Evolutionary conservation across 345 rosid genomes (phyloP).

Genomic region (Eucalyptus cloeziana): DNA sequence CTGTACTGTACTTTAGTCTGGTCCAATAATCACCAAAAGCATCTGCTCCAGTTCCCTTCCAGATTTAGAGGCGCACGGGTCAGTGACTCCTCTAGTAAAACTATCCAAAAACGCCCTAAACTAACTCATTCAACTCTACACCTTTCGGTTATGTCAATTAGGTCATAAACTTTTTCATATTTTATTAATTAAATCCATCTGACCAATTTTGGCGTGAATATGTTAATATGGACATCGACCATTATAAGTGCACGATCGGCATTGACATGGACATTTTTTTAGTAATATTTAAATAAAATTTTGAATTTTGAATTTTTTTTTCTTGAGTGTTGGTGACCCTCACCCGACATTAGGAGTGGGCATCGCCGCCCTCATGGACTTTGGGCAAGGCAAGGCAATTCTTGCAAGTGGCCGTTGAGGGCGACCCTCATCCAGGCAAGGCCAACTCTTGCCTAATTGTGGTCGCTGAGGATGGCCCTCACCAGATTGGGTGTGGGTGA

Average conservation of each 20-base stretch:
- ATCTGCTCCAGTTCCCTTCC: not conserved
- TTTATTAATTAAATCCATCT: rapidly evolving
- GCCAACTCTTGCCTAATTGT: rapidly evolving
- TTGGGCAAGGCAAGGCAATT: no score
- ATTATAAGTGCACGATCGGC: rapidly evolving
- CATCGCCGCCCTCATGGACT: no score
- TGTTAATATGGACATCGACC: rapidly evolving
- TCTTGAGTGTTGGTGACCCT: rapidly evolving
- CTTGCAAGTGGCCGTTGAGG: no score
- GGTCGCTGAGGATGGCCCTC: rapidly evolving
- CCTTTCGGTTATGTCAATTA: not conserved
- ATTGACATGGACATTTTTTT: rapidly evolving
- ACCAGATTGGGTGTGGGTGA: not conserved
- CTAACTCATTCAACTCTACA: not conserved
- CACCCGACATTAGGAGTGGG: no score
- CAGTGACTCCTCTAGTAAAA: not conserved
- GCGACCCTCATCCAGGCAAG: not conserved
- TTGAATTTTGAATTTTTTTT: no score
- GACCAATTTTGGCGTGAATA: rapidly evolving
- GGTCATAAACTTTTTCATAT: no score
- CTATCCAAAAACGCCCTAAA: no score
- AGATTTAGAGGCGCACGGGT: not conserved
- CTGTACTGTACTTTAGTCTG: not conserved
- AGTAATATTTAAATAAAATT: no score
- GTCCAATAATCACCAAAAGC: not conserved